A percentile compares a stretch with the other conserved stretches of the same genome.
Evolutionary conservation across 768 basidiomycete species (phyloP).

Genomic region (Lentinula lateritia): DNA sequence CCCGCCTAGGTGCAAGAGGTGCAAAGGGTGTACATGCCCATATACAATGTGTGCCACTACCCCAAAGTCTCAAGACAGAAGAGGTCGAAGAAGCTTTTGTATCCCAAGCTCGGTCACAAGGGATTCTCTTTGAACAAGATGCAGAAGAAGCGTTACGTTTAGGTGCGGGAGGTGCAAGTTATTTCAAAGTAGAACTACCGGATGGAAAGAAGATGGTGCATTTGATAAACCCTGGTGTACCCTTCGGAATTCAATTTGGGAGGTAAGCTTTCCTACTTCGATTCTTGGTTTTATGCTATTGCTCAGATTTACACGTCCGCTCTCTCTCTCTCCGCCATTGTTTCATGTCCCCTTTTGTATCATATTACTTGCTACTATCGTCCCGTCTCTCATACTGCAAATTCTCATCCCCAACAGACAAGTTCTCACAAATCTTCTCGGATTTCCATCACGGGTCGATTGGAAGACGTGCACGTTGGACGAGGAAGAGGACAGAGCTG

Average conservation of each 20-base stretch:
- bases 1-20: slow-evolving; percentile 70
- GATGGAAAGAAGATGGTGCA: slow-evolving; percentile 84
- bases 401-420: slow-evolving; percentile 43
- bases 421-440: slow-evolving; percentile 74
- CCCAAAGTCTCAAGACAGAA: slow-evolving; percentile 45
- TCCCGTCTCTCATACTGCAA: too few species aligned
- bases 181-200: slow-evolving; percentile 90
- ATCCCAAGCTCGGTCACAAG: slow-evolving; percentile 57
- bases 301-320: neutral
- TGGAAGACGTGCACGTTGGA: slow-evolving; percentile 86
- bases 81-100: slow-evolving; percentile 69
- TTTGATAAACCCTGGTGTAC: slow-evolving; percentile 67
- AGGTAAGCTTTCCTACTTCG: slow-evolving; percentile 47
- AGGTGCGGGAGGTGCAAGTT: slow-evolving; percentile 55
- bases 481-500: slow-evolving; percentile 82
- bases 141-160: slow-evolving; percentile 55
- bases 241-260: slow-evolving; percentile 91
- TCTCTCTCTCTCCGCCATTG: neutral
- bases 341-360: neutral
- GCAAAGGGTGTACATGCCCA: slow-evolving; percentile 94
- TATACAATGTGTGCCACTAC: slow-evolving; percentile 80
- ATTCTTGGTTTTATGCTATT: too few species aligned
- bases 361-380: too few species aligned
- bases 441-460: slow-evolving; percentile 73
- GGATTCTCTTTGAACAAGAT: slow-evolving; percentile 68